Percentiles rank a stretch among this genome's conserved stretches.
Conservation (phyloP, 129 eudicot genomes). For the Pittosporum tobira region DNA sequence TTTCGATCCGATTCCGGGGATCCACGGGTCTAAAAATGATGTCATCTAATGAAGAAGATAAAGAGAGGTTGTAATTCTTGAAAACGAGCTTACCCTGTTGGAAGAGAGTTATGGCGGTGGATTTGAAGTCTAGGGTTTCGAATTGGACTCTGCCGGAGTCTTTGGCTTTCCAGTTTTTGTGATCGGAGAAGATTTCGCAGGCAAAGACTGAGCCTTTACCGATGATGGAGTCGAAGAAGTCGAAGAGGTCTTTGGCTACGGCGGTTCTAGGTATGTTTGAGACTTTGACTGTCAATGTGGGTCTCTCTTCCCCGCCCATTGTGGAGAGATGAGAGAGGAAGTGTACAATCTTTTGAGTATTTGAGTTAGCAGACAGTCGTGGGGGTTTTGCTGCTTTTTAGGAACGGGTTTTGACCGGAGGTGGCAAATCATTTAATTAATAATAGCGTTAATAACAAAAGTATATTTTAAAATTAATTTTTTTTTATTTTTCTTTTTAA, state of each 20-base stretch:
- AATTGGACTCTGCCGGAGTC: constrained; percentile 77
- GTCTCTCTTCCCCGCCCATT: constrained; percentile 35
- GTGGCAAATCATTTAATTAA: too few relatives aligned
- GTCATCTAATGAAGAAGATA: constrained; percentile 52
- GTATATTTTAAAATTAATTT: too few relatives aligned
- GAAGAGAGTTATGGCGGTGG: constrained; percentile 29
- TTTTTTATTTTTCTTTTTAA: too few relatives aligned
- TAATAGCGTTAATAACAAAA: too few relatives aligned
- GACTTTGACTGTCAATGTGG: constrained; percentile 47
- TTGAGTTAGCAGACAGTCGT: too few relatives aligned
- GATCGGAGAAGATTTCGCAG: constrained; percentile 66
- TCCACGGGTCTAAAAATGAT: constrained; percentile 49
- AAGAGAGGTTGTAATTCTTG: constrained; percentile 38
- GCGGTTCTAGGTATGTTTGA: constrained; percentile 68
- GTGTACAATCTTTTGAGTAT: too few relatives aligned
- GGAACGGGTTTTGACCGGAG: too few relatives aligned
- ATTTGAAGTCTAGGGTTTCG: constrained; percentile 50
- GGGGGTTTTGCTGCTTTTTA: too few relatives aligned
- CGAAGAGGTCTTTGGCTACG: constrained; percentile 50
- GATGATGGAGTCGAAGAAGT: constrained; percentile 44
- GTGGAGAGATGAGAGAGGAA: not conserved
- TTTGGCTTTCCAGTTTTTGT: constrained; percentile 78
- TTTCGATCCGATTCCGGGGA: constrained; percentile 34
- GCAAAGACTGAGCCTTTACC: constrained; percentile 61
- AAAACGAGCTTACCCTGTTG: constrained; percentile 26